phyloP scores from a whole-genome alignment of 768 basidiomycete genomes.

The Daedaleopsis nitida region DNA sequence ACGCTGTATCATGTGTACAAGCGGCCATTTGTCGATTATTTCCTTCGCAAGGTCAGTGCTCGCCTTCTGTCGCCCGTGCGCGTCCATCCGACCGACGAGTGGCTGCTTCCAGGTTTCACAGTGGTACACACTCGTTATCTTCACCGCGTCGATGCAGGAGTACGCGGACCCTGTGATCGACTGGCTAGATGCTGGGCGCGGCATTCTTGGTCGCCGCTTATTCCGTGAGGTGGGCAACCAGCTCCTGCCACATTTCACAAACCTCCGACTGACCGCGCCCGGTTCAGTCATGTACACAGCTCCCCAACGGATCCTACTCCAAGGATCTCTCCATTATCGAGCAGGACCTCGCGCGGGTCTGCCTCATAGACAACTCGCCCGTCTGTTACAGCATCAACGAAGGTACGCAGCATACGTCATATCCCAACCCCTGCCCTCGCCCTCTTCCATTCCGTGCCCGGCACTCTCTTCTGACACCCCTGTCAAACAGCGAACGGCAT shows the following conservation, averaged over 20 bases:
- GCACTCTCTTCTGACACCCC: background rate
- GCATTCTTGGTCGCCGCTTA: conserved; percentile 83
- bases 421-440: too few species aligned
- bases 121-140: conserved; percentile 99
- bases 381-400: conserved; percentile 90
- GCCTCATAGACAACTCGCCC: conserved; percentile 95
- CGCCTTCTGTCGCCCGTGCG: background rate
- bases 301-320: conserved; percentile 91
- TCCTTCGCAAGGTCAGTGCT: conserved; percentile 74
- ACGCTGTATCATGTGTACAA: conserved; percentile 99
- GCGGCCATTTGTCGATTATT: conserved; percentile 95
- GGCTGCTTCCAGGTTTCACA: conserved; percentile 71
- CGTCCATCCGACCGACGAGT: background rate
- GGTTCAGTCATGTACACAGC: conserved; percentile 83
- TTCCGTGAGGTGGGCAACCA: conserved; percentile 81
- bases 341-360: conserved; percentile 87
- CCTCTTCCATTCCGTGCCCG: background rate
- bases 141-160: conserved; percentile 98
- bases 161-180: conserved; percentile 99
- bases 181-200: conserved; percentile 95
- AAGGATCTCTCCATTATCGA: conserved; percentile 92
- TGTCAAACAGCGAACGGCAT: conserved; percentile 84
- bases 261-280: background rate
- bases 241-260: background rate
- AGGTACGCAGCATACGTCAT: conserved; percentile 51